Conservation (phyloP, 805 yeast genomes). For the Kuraishia floccosa region DNA sequence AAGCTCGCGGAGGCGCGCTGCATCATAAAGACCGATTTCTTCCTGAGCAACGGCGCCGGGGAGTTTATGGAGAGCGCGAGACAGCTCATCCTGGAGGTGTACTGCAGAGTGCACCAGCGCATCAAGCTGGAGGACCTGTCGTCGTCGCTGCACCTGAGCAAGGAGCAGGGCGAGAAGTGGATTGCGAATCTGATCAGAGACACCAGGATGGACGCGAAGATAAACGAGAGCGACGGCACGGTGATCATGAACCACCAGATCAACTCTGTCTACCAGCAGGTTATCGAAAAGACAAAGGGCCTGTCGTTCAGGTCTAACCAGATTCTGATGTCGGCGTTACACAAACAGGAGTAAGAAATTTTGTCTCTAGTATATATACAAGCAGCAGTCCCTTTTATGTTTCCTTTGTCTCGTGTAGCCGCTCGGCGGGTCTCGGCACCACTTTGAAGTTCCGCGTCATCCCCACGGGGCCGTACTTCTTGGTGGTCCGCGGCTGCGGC, state of each 20-base stretch:
- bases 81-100: constrained; percentile 39
- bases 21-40: constrained; percentile 44
- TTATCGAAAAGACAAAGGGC: constrained; percentile 59
- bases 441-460: constrained; percentile 15
- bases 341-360: constrained; percentile 12
- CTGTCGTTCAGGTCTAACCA: constrained; percentile 49
- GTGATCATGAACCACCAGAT: constrained; percentile 43
- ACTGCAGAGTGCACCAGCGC: constrained; percentile 39
- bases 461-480: constrained; percentile 17
- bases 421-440: constrained; percentile 16
- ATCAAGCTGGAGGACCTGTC: constrained; percentile 34
- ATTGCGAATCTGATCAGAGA: constrained; percentile 37
- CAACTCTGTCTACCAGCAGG: constrained; percentile 52
- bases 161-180: constrained; percentile 40
- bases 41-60: constrained; percentile 35
- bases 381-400: background rate
- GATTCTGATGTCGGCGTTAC: constrained; percentile 33
- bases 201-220: constrained; percentile 40
- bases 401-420: background rate
- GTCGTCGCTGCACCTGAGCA: constrained; percentile 27
- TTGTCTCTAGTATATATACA: background rate
- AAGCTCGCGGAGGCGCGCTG: constrained; percentile 35
- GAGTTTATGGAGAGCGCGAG: constrained; percentile 25
- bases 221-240: constrained; percentile 38
- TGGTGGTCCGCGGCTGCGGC: constrained; percentile 17